Percentiles rank a stretch among this genome's conserved stretches.
These are phyloP conservation scores for Xylaria sp. DNA, from an alignment of 2,329 filamentous ascomycete genomes.

Conservation along the genomic window DNA sequence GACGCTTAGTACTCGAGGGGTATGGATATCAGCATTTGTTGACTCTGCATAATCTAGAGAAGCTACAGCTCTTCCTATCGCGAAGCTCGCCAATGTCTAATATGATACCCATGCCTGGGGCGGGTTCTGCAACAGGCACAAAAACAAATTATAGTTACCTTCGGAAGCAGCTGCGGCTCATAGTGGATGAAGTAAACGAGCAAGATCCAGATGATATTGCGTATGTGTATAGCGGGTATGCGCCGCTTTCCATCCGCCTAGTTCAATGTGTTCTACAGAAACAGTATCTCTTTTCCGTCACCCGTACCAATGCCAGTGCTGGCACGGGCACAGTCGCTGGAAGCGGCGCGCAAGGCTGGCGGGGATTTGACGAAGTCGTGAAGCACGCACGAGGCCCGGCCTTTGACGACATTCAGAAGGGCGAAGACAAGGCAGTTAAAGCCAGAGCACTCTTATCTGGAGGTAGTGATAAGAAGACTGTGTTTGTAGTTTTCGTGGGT, in stretches of 20 bases:
- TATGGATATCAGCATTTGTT: slow-evolving; percentile 96
- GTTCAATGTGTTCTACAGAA: slow-evolving; percentile 96
- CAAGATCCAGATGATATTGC: slow-evolving; percentile 92
- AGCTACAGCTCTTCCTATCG: slow-evolving; percentile 85
- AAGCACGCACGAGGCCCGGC: slow-evolving; percentile 89
- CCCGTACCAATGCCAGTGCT: slow-evolving; percentile 67
- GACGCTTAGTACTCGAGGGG: slow-evolving; percentile 86
- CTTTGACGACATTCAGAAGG: slow-evolving; percentile 91
- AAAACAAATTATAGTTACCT: slow-evolving; percentile 93
- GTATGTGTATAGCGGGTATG: slow-evolving; percentile 98
- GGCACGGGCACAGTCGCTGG: slow-evolving; percentile 61
- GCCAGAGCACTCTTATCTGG: slow-evolving; percentile 86
- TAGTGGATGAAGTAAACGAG: slow-evolving; percentile 97
- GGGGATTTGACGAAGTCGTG: slow-evolving; percentile 91
- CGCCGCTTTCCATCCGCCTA: slow-evolving; percentile 88
- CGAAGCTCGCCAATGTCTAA: slow-evolving; percentile 81
- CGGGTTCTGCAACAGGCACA: slow-evolving; percentile 65
- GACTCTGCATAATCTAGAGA: slow-evolving; percentile 88
- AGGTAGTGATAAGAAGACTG: slow-evolving; percentile 79
- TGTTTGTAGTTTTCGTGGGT: slow-evolving; percentile 97
- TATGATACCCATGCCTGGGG: slow-evolving; percentile 79
- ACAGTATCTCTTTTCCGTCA: slow-evolving; percentile 78
- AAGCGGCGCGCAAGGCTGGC: slow-evolving; percentile 81
- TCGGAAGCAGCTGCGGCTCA: slow-evolving; percentile 85
- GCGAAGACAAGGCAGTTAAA: slow-evolving; percentile 91